Base-by-base conservation (phyloP, 2,329 filamentous ascomycete genomes). In the Sporothrix schenckii region DNA sequence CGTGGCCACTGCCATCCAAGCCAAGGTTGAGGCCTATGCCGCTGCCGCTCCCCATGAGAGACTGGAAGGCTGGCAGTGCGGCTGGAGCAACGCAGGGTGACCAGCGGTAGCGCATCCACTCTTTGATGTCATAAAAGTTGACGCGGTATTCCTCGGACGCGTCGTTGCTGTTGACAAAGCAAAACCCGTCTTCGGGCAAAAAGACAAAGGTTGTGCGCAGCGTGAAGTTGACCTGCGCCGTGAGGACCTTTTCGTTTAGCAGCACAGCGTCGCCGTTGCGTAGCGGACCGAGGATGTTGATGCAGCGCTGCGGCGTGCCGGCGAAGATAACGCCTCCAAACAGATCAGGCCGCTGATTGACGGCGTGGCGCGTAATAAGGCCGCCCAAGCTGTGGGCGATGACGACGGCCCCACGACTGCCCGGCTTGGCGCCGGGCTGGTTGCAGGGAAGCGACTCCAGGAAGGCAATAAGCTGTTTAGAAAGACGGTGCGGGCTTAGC, bases 251-350 rank as follows among this genome's bases (percentile, higher is more conserved):
- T 72, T 93, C 93, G 76, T 94, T 97, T 71, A 97, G 84, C 0
- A 97, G 85, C 0, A 97, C 93, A 21, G 94, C 92, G 77, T 98
- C 94, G n/a, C 94, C 94, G 75, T 97, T 94, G 49, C 94, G 89
- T 14, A 98, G 79, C 0, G 94, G 94, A 0, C 94, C 94, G 4
- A 97, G 85, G 67, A 97, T 95, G 77, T 97, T 97, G 77, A 97
- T 88, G 77, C 93, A 97, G 69, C 91, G 88, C 72, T 94, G 90
- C 0, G 94, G 94, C 1, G 91, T 89, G 10, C 94, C 94, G 1
- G 92, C 93, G 77, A 92, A 98, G 1, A 97, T 79, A 0, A 97
- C 92, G 0, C 93, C 93, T 0, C 91, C 87, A 76, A 97, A 96
- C 2, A 98, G 86, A 4, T 96, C 91, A 0, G 94, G 94, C 19